These are phyloP conservation scores for Paracoccidioides lutzii DNA, from an alignment of 2,329 filamentous ascomycete species.

Conservation along the genomic window DNA sequence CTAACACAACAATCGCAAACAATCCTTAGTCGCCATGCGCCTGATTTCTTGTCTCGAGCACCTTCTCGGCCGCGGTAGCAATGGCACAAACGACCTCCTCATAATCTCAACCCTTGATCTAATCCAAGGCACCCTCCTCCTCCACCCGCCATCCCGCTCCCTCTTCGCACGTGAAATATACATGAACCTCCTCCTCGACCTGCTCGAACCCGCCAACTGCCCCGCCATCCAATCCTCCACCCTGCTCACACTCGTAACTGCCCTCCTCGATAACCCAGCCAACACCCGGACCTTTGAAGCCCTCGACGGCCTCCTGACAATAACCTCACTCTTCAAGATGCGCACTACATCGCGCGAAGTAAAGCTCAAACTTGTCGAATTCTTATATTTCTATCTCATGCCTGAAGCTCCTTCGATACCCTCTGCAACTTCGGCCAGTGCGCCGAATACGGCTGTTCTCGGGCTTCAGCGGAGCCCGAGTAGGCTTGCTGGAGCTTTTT, in stretches of 20 bases:
- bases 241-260: slow-evolving; percentile 77
- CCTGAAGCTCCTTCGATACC: slow-evolving; percentile 53
- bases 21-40: slow-evolving; percentile 57
- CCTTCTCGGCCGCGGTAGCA: slow-evolving; percentile 66
- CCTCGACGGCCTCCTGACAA: slow-evolving; percentile 79
- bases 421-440: slow-evolving; percentile 15
- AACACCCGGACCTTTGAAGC: slow-evolving; percentile 89
- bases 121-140: slow-evolving; percentile 72
- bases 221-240: slow-evolving; percentile 84
- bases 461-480: slow-evolving; percentile 55
- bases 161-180: slow-evolving; percentile 81
- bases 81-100: slow-evolving; percentile 73
- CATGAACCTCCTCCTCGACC: slow-evolving; percentile 93
- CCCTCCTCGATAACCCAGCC: slow-evolving; percentile 69
- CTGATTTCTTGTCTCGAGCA: slow-evolving; percentile 76
- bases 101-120: slow-evolving; percentile 80
- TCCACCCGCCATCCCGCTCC: slow-evolving; percentile 79
- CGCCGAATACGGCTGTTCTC: slow-evolving; percentile 27
- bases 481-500: slow-evolving; percentile 51
- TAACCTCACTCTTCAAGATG: slow-evolving; percentile 87
- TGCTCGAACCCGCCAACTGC: slow-evolving; percentile 84
- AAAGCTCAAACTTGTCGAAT: slow-evolving; percentile 92
- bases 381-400: slow-evolving; percentile 97
- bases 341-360: slow-evolving; percentile 74
- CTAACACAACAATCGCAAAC: background rate